These are phyloP conservation scores for Volvox carteri DNA, from an alignment of 163 green algal species.

Conservation along the genomic window DNA sequence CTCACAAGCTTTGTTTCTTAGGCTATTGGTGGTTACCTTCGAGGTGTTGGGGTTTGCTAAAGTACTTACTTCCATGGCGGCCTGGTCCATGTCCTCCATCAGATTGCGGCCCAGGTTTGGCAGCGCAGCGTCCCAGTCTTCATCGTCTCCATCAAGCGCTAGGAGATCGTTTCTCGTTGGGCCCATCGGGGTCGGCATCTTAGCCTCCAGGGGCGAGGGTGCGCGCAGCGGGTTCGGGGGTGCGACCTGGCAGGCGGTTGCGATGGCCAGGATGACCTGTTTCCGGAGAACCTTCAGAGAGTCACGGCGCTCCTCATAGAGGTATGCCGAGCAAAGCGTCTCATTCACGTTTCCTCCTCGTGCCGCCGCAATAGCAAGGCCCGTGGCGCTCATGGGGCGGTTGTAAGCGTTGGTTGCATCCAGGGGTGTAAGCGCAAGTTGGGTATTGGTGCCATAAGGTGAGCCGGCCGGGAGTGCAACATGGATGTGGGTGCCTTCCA, in stretches of 20 bases:
- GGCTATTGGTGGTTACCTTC: too few relatives aligned
- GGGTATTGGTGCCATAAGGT: background rate
- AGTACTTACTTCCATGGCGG: background rate
- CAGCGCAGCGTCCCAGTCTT: background rate
- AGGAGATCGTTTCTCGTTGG: background rate
- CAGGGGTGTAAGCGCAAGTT: background rate
- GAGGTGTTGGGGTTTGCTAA: too few relatives aligned
- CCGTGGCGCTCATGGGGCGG: background rate
- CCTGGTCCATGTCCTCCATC: background rate
- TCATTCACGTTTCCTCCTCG: background rate
- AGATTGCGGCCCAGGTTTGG: too few relatives aligned
- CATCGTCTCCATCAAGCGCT: background rate
- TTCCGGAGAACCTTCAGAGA: background rate
- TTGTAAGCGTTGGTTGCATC: background rate
- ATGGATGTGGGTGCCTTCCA: background rate
- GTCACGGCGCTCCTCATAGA: background rate
- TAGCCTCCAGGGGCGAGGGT: background rate
- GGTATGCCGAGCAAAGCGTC: background rate
- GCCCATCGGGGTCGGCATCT: background rate
- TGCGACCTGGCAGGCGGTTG: background rate
- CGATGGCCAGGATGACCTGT: too few relatives aligned
- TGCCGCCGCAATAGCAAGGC: background rate
- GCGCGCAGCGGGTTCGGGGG: background rate
- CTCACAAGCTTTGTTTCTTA: too few relatives aligned
- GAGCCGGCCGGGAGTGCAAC: background rate